Evolutionary conservation across 2,329 filamentous ascomycete genomes (phyloP), one percentile per base, ranked within the genome.

Genomic region (Mollisia scopiformis): DNA sequence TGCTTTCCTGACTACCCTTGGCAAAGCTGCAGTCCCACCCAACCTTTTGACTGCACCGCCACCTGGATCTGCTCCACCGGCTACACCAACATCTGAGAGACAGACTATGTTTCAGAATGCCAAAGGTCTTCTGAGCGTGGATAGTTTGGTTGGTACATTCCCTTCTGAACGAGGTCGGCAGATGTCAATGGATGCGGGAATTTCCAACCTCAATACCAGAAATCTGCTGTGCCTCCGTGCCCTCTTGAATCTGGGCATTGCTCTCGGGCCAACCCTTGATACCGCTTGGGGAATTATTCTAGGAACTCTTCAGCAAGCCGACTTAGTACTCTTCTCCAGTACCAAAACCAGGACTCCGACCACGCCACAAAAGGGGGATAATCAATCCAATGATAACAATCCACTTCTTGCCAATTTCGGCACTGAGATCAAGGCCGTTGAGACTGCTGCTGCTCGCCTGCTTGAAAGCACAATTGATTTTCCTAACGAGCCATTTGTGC

Each of bases 381-480:
- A 78, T 77, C 16, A 77, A 72, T 37, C 78, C 71, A 52, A 75
- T 75, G 58, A 55, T 41, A 66, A 66, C 27, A 71, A 47, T 31
- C 49, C 27, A 21, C 76, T 85, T 58, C 83, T 86, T 66, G 81
- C 82, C 10, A 92, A 91, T 68, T 88, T 98, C 69, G 87, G 86
- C 37, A 82, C 85, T 0, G 95, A 99, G 73, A 90, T 97, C 28
- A 86, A 90, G 62, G 92, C 95, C 31, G 94, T 98, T 0, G 92
- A 97, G 74, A 89, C 90, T 6, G 95, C 95, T 2, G 92, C 93
- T 1, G 87, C 88, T 1, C 87, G 95, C 64, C 81, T 99, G 19
- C 88, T 98, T 60, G 95, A 98, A 73, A 97, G 93, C 75, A 98
- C 93, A 0, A 82, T 90, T 16, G 93, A 97, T 68, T 98, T 96